phyloP scores from a whole-genome alignment of 345 rosid species.

The Luvunga scandens region DNA sequence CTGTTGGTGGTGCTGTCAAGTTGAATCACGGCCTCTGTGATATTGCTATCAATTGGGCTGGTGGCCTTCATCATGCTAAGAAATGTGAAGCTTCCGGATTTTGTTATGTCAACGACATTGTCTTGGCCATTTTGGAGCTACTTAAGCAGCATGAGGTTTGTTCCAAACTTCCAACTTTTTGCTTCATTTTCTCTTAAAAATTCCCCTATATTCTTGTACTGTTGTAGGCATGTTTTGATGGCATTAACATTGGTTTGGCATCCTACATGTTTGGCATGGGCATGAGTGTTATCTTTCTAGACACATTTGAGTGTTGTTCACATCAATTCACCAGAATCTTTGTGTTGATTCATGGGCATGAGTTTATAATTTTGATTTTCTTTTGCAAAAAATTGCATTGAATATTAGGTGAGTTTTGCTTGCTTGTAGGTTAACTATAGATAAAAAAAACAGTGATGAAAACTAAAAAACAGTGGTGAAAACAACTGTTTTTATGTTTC shows the following conservation, averaged over 20 bases:
- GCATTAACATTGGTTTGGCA: not conserved
- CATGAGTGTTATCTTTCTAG: not conserved
- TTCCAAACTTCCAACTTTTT: not conserved
- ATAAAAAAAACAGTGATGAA: not conserved
- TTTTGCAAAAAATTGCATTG: not conserved
- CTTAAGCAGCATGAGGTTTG: slow-evolving; percentile 57
- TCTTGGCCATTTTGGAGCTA: slow-evolving; percentile 63
- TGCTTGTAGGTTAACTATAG: not conserved
- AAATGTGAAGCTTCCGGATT: slow-evolving; percentile 70
- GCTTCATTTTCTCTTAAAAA: not conserved
- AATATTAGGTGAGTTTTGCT: not conserved
- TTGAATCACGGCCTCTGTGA: slow-evolving; percentile 56
- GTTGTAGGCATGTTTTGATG: not conserved
- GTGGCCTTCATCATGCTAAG: slow-evolving; percentile 70
- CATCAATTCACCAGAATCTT: not conserved
- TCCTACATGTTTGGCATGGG: not conserved
- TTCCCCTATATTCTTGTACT: not conserved
- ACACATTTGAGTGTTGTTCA: not conserved
- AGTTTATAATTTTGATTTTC: not conserved
- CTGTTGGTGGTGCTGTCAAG: slow-evolving; percentile 62
- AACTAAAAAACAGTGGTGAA: not conserved
- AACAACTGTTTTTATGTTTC: not conserved
- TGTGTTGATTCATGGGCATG: not conserved
- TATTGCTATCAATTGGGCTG: slow-evolving; percentile 67
- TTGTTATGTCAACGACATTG: slow-evolving; percentile 69